Evolutionary conservation across 345 rosid genomes (phyloP).

Genomic region (Reutealis trisperma): DNA sequence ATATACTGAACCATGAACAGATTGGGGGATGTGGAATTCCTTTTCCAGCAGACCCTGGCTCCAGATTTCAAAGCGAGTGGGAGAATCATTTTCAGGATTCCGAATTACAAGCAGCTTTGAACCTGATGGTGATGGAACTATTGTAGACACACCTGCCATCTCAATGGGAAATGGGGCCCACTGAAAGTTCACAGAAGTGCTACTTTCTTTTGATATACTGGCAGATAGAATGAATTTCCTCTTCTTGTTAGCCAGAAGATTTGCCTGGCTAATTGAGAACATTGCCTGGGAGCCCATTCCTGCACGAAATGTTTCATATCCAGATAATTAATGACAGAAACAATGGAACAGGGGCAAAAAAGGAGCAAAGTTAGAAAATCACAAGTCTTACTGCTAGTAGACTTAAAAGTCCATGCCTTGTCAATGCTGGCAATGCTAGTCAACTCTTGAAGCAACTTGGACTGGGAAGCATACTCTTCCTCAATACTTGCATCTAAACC

Average conservation of each 20-base stretch:
- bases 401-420: slow-evolving; percentile 76
- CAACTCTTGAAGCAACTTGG: slow-evolving; percentile 76
- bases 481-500: slow-evolving; percentile 57
- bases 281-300: slow-evolving; percentile 61
- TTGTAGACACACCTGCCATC: slow-evolving; percentile 65
- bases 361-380: not conserved
- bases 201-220: slow-evolving; percentile 47
- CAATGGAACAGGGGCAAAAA: not conserved
- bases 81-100: slow-evolving; percentile 78
- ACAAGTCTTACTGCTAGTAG: slow-evolving; percentile 46
- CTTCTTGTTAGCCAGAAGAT: slow-evolving; percentile 76
- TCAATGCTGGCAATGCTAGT: slow-evolving; percentile 58
- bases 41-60: slow-evolving; percentile 69
- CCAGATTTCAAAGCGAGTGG: slow-evolving; percentile 88
- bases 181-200: slow-evolving; percentile 45
- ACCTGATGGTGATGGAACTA: slow-evolving; percentile 85
- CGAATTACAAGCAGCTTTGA: slow-evolving; percentile 71
- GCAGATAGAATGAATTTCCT: slow-evolving; percentile 59
- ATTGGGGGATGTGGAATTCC: slow-evolving; percentile 72
- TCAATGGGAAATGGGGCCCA: slow-evolving; percentile 91
- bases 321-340: not conserved
- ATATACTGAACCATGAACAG: slow-evolving; percentile 80
- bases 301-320: slow-evolving; percentile 30
- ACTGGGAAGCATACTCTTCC: slow-evolving; percentile 67
- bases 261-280: slow-evolving; percentile 78